phyloP scores from a whole-genome alignment of 768 basidiomycete genomes.

The Pleurotus sapidus region DNA sequence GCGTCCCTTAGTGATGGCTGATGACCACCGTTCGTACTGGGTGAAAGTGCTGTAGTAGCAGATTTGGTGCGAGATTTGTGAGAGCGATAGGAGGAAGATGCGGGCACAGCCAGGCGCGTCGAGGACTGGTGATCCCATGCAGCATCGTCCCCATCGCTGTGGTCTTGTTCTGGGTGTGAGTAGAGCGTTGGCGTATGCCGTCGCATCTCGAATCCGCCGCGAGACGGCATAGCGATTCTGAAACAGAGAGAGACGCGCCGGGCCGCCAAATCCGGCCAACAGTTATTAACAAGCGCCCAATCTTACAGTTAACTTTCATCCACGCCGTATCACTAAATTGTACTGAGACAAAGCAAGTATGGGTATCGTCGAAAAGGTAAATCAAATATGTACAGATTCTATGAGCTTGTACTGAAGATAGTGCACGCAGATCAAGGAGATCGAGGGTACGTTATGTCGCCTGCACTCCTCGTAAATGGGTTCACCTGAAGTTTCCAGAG shows the following conservation, averaged over 20 bases:
- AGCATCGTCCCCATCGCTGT: conserved; percentile 49
- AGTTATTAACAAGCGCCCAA: neutral
- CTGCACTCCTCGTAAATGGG: neutral
- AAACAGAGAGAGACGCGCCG: neutral
- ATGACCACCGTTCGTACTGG: neutral
- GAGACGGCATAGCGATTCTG: neutral
- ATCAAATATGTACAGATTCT: neutral
- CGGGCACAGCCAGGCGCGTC: conserved; percentile 28
- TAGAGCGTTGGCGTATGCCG: conserved; percentile 70
- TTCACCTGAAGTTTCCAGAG: conserved; percentile 43
- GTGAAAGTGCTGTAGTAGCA: neutral
- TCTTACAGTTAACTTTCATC: neutral
- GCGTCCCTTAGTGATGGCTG: neutral
- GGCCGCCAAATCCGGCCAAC: neutral
- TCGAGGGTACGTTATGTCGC: conserved; percentile 70
- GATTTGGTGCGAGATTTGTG: conserved; percentile 8
- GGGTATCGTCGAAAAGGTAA: conserved; percentile 94
- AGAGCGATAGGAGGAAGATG: conserved; percentile 19
- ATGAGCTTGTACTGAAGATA: conserved; percentile 3
- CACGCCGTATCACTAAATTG: neutral
- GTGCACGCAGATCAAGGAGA: conserved; percentile 78
- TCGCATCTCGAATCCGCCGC: conserved; percentile 30
- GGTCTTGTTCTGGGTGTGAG: conserved; percentile 49
- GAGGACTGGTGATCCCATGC: conserved; percentile 39
- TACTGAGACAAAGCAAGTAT: conserved; percentile 38